phyloP scores from a whole-genome alignment of 495 filamentous ascomycete species.

The Penicillium lividum region DNA sequence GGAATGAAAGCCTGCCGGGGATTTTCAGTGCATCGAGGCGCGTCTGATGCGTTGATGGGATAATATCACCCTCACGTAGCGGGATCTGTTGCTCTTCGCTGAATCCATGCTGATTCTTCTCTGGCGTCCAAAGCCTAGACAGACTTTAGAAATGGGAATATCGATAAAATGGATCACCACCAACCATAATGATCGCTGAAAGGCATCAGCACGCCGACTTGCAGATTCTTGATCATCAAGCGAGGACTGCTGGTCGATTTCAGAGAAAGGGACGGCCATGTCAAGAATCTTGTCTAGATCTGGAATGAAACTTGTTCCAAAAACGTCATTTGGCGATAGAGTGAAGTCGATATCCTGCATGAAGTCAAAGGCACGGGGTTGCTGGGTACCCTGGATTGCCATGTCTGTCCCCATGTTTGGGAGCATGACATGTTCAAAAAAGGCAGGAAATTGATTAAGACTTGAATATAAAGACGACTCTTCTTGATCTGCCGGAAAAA shows the following conservation, averaged over 20 bases:
- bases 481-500: neutral
- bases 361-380: constrained; percentile 32
- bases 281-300: constrained; percentile 29
- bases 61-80: constrained; percentile 27
- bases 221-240: constrained; percentile 20
- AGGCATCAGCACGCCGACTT: constrained; percentile 26
- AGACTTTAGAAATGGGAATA: neutral
- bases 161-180: neutral
- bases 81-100: constrained; percentile 28
- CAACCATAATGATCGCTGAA: constrained; percentile 29
- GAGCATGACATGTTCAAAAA: constrained; percentile 34
- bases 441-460: constrained; percentile 24
- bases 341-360: constrained; percentile 27
- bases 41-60: constrained; percentile 18
- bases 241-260: constrained; percentile 10
- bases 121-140: constrained; percentile 29
- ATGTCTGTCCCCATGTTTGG: constrained; percentile 5
- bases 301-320: constrained; percentile 22
- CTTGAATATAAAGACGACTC: neutral
- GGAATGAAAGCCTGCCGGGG: constrained; percentile 20
- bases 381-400: constrained; percentile 15
- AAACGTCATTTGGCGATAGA: constrained; percentile 20
- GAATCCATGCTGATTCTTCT: constrained; percentile 32
- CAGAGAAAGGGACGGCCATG: constrained; percentile 1
- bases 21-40: constrained; percentile 26